These are phyloP conservation scores for Discostella stelligeroides DNA, from an alignment of 108 stramenopile genomes.

Conservation along the genomic window DNA sequence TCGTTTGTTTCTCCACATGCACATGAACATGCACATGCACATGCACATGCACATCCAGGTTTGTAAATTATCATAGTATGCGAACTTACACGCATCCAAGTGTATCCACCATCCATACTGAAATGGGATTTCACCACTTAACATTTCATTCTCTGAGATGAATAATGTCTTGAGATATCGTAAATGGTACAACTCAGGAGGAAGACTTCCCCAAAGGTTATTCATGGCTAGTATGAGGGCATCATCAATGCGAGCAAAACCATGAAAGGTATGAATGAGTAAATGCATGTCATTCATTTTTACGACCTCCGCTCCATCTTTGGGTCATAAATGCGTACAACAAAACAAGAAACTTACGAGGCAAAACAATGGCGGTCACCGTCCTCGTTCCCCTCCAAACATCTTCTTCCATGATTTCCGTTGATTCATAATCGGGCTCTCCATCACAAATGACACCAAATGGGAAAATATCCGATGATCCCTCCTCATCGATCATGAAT, in stretches of 20 bases:
- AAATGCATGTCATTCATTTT: not conserved
- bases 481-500: not conserved
- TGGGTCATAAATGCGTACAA: too few species aligned
- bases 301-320: too few species aligned
- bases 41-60: too few species aligned
- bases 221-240: slow-evolving; percentile 4
- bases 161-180: slow-evolving; percentile 35
- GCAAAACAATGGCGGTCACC: slow-evolving; percentile 17
- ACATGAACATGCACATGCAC: too few species aligned
- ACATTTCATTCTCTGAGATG: slow-evolving; percentile 10
- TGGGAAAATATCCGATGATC: not conserved
- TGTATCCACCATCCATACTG: slow-evolving; percentile 31
- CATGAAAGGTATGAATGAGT: not conserved
- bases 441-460: slow-evolving; percentile 27
- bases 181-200: slow-evolving; percentile 31
- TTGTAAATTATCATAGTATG: too few species aligned
- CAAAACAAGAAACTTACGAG: slow-evolving; percentile 44
- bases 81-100: slow-evolving; percentile 13
- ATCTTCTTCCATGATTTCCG: not conserved
- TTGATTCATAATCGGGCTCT: slow-evolving; percentile 14
- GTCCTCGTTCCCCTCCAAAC: slow-evolving; percentile 1
- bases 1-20: too few species aligned
- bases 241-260: not conserved
- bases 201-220: slow-evolving; percentile 28
- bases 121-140: slow-evolving; percentile 30